Evolutionary conservation across 2,329 filamentous ascomycete species (phyloP).

Genomic region (Fusarium humuli): DNA sequence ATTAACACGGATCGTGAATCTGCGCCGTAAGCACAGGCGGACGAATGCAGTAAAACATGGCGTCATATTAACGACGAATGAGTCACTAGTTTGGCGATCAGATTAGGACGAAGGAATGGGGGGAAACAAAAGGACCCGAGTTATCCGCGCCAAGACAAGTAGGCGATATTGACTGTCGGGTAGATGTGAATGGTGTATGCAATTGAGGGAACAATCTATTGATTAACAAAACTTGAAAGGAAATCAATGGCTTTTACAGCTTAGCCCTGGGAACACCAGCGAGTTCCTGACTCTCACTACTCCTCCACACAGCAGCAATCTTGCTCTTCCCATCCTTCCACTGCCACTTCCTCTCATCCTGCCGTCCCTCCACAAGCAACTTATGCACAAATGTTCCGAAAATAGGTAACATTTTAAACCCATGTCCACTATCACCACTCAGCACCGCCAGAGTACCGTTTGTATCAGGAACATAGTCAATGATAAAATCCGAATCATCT

Average conservation of each 20-base stretch:
- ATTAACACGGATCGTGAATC: neutral
- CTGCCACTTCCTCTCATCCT: slow-evolving; percentile 26
- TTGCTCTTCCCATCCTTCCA: slow-evolving; percentile 33
- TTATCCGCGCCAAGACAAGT: neutral
- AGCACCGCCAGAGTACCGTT: slow-evolving; percentile 15
- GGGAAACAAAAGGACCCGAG: neutral
- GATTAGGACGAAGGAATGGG: neutral
- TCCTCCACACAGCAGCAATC: slow-evolving; percentile 24
- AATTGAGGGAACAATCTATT: too few species aligned
- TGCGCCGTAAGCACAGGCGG: neutral
- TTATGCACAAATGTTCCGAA: slow-evolving; percentile 29
- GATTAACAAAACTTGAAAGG: too few species aligned
- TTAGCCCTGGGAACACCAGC: slow-evolving; percentile 23
- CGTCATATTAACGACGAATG: too few species aligned
- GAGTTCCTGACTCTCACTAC: slow-evolving; percentile 33
- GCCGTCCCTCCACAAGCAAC: slow-evolving; percentile 13
- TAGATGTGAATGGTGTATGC: too few species aligned
- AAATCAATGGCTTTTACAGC: slow-evolving; percentile 1
- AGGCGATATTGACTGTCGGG: too few species aligned
- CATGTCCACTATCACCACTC: slow-evolving; percentile 26
- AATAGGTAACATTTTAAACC: slow-evolving; percentile 33
- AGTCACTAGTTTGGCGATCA: neutral
- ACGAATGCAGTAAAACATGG: too few species aligned
- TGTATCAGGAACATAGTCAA: slow-evolving; percentile 29
- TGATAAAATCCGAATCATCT: slow-evolving; percentile 34